These are phyloP conservation scores for Smallanthus sonchifolius DNA, from an alignment of 129 eudicot genomes.

Conservation along the genomic window DNA sequence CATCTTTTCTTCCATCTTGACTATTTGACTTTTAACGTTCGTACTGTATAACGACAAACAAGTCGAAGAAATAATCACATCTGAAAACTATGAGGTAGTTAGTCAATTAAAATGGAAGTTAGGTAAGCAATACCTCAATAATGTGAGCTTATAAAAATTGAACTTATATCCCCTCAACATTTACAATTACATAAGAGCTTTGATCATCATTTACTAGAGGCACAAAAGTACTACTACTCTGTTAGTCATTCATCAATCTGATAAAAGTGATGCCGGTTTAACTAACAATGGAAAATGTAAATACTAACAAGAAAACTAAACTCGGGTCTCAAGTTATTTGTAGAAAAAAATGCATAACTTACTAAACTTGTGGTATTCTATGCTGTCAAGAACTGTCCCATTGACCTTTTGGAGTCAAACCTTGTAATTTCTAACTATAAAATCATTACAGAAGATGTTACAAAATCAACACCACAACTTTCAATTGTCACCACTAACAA, in stretches of 20 bases:
- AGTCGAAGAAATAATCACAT: not conserved
- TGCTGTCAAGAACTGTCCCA: not conserved
- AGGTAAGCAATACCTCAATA: not conserved
- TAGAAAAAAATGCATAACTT: not conserved
- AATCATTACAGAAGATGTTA: not conserved
- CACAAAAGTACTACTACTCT: not conserved
- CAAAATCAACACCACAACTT: not conserved
- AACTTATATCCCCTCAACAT: not conserved
- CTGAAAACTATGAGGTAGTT: not conserved
- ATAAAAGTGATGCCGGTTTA: no score
- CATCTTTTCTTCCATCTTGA: slow-evolving; percentile 55
- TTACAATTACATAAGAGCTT: not conserved
- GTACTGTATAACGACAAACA: not conserved
- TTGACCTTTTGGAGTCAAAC: not conserved
- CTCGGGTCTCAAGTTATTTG: not conserved
- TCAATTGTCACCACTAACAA: not conserved
- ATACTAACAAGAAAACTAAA: not conserved
- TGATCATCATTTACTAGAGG: not conserved
- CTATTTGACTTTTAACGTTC: slow-evolving; percentile 11
- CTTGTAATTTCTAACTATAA: not conserved
- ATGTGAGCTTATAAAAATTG: not conserved
- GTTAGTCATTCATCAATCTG: no score
- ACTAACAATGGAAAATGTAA: not conserved
- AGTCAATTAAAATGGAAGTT: not conserved
- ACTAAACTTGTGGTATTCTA: not conserved